These are phyloP conservation scores for Geotrichum ghanense DNA, from an alignment of 805 yeast species.

Conservation along the genomic window DNA sequence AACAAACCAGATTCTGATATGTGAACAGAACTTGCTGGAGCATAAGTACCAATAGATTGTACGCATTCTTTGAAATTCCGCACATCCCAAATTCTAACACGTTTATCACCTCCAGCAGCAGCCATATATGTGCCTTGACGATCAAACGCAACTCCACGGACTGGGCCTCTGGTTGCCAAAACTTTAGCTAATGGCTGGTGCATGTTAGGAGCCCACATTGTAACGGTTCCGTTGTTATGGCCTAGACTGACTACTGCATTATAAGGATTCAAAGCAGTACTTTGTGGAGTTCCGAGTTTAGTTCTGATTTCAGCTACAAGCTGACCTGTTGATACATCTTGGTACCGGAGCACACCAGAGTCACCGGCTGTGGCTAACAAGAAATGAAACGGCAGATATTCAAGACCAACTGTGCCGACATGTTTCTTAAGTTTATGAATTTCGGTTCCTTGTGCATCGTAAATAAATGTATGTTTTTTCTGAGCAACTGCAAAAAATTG, in stretches of 20 bases:
- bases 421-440: conserved; percentile 86
- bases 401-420: conserved; percentile 69
- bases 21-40: conserved; percentile 71
- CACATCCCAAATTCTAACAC: conserved; percentile 86
- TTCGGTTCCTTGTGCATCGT: conserved; percentile 86
- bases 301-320: conserved; percentile 77
- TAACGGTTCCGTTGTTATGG: conserved; percentile 83
- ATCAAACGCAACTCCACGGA: conserved; percentile 73
- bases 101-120: conserved; percentile 76
- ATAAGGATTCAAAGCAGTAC: conserved; percentile 88
- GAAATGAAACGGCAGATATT: conserved; percentile 88
- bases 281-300: conserved; percentile 78
- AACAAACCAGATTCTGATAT: conserved; percentile 82
- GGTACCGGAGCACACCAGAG: conserved; percentile 81
- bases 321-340: conserved; percentile 89
- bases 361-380: conserved; percentile 80
- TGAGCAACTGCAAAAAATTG: conserved; percentile 96
- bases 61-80: conserved; percentile 65
- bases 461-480: conserved; percentile 84
- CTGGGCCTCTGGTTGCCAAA: conserved; percentile 76
- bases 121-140: conserved; percentile 94
- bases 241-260: conserved; percentile 93
- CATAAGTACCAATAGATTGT: conserved; percentile 57
- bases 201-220: conserved; percentile 89
- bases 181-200: conserved; percentile 75